Percentiles rank a stretch among this genome's conserved stretches.
phyloP scores from a whole-genome alignment of 2,329 filamentous ascomycete species.

The Fusarium phyllophilum region DNA sequence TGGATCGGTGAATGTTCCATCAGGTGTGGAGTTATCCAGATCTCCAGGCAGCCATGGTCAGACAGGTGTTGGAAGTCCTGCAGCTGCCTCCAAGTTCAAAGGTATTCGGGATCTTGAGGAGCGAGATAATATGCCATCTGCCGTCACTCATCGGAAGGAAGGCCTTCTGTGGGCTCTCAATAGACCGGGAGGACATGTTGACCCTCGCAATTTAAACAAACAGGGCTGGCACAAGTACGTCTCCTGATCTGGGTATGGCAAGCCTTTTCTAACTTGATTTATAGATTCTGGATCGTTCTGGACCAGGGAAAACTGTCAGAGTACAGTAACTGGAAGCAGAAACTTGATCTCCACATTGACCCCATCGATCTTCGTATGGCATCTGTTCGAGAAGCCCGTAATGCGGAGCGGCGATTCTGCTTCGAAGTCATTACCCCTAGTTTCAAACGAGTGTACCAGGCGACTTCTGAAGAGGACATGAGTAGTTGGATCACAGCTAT shows the following conservation, averaged over 20 bases:
- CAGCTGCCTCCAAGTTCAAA: slow-evolving; percentile 75
- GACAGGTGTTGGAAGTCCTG: slow-evolving; percentile 60
- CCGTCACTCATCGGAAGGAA: slow-evolving; percentile 80
- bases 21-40: slow-evolving; percentile 60
- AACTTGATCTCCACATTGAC: slow-evolving; percentile 95
- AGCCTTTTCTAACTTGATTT: slow-evolving; percentile 30
- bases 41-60: slow-evolving; percentile 66
- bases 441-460: slow-evolving; percentile 96
- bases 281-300: slow-evolving; percentile 96
- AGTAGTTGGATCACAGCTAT: slow-evolving; percentile 95
- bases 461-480: slow-evolving; percentile 98
- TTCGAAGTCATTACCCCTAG: slow-evolving; percentile 98
- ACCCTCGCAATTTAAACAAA: slow-evolving; percentile 94
- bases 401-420: slow-evolving; percentile 93
- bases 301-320: slow-evolving; percentile 97
- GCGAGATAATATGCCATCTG: slow-evolving; percentile 68
- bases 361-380: slow-evolving; percentile 97
- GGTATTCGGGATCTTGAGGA: slow-evolving; percentile 94
- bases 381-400: slow-evolving; percentile 93
- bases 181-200: slow-evolving; percentile 90
- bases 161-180: slow-evolving; percentile 95
- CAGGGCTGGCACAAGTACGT: slow-evolving; percentile 98
- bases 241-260: neutral
- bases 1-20: slow-evolving; percentile 44
- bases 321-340: slow-evolving; percentile 99